Base-by-base conservation (phyloP, 257 asterid genomes). In the Lavandula angustifolia region DNA sequence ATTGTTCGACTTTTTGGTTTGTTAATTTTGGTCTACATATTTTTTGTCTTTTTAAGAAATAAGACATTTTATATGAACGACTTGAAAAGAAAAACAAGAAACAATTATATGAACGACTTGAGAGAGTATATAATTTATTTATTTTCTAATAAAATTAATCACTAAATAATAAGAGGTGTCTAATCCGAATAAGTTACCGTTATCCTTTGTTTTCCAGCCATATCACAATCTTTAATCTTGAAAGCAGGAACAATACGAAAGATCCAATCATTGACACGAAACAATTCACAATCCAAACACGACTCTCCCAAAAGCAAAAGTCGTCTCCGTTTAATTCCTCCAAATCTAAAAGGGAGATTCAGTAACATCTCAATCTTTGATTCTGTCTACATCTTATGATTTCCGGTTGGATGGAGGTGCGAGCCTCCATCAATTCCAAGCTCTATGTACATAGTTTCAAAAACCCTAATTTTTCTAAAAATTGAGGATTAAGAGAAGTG, bases 401-500 rank as follows among this genome's bases (percentile, higher is more conserved):
- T 64, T 69, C 60, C 55, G 76, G 53, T 72, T 80, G 71, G 79
- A 80, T 84, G 95, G 91, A 82, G 84, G 82, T 75, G 57, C 32
- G n/a, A 64, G 48, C 83, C 85, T 85, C 86, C 86, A 64, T 76
- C 84, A 42, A 50, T 50, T 52, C 60, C 67, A 14, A 53, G 37
- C 54, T 73, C 68, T 57, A 29, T 16, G 53, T 58, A 40, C 48
- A 27, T 27, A 56, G 56, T 44, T 52, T 17, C 50, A 14, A 50
- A 64, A 75, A 69, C 77, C 79, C 74, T 71, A 37, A 63, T 33
- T 43, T 33, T 33, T 4, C 2, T 40, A 8, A 5, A 8, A 60
- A 22, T 43, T 54, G 32, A 37, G 52, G 11, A 10, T 13, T 2
- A 6, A 60, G 46, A 50, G 10, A 9, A 33, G 11, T 14, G 27